Conservation (phyloP, 2,329 filamentous ascomycete genomes). For the Alternaria conjuncta region DNA sequence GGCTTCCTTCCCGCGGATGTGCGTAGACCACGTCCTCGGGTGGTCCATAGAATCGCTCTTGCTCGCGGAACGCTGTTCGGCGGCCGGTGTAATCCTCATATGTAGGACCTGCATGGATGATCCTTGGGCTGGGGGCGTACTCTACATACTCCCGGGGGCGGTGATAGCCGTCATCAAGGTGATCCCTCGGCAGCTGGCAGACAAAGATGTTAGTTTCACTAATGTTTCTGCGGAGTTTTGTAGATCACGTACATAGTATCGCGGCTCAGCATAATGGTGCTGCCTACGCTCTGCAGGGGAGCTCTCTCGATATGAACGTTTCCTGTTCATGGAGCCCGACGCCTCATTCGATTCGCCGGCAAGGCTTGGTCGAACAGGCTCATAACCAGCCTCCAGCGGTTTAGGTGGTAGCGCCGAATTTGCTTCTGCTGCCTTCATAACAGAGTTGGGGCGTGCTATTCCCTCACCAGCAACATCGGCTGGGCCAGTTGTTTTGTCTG, state of each 20-base stretch:
- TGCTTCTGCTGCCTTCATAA: conserved; percentile 27
- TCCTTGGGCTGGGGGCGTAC: conserved; percentile 37
- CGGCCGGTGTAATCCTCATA: conserved; percentile 42
- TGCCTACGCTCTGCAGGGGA: conserved; percentile 36
- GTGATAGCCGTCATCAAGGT: conserved; percentile 36
- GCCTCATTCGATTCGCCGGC: conserved; percentile 21
- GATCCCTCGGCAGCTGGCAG: conserved; percentile 35
- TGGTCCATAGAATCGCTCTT: conserved; percentile 38
- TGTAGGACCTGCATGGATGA: conserved; percentile 32
- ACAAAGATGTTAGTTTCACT: conserved; percentile 22
- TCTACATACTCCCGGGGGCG: conserved; percentile 38
- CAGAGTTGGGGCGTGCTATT: conserved; percentile 28
- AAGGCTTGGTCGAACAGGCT: conserved; percentile 52
- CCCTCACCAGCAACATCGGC: conserved; percentile 25
- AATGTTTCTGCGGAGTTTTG: conserved; percentile 4
- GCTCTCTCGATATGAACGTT: conserved; percentile 31
- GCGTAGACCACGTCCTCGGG: conserved; percentile 37
- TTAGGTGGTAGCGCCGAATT: conserved; percentile 44
- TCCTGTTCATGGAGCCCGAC: conserved; percentile 24
- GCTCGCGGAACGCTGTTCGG: conserved; percentile 41
- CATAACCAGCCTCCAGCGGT: conserved; percentile 57
- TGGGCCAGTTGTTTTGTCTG: conserved; percentile 30
- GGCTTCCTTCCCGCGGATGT: conserved; percentile 36
- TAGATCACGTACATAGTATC: conserved; percentile 44
- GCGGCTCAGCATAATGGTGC: conserved; percentile 38